Conservation (phyloP, 1,284 basidiomycete genomes). For the Tilletia caries region DNA sequence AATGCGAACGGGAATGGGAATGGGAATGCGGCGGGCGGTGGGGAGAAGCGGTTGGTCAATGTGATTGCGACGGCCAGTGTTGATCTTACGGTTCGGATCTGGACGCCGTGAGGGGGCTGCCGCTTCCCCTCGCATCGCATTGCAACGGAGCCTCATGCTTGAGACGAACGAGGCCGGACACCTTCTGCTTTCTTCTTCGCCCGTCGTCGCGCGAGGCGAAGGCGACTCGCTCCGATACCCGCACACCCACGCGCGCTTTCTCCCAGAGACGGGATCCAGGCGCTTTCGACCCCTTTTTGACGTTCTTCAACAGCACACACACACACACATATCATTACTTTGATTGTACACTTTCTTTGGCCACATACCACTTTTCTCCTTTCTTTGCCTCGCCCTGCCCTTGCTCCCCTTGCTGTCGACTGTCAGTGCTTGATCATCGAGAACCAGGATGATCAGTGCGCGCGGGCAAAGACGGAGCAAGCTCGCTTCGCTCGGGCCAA, state of each 20-base stretch:
- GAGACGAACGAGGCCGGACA: not conserved
- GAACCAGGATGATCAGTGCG: too few relatives aligned
- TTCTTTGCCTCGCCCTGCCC: not conserved
- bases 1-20: slow-evolving; percentile 9
- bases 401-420: too few relatives aligned
- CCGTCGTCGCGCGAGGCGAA: not conserved
- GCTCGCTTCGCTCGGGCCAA: slow-evolving; percentile 8
- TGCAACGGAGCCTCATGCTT: not conserved
- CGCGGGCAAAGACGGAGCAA: slow-evolving; percentile 8
- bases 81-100: slow-evolving; percentile 44
- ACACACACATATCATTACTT: too few relatives aligned
- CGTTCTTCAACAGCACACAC: not conserved
- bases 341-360: not conserved
- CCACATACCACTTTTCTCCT: not conserved
- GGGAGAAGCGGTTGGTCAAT: slow-evolving; percentile 39
- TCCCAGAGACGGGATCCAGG: too few relatives aligned
- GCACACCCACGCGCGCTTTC: not conserved
- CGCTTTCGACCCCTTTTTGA: not conserved
- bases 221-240: not conserved
- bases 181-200: not conserved
- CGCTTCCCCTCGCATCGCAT: not conserved
- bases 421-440: too few relatives aligned
- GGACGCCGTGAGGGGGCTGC: slow-evolving; percentile 43
- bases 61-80: slow-evolving; percentile 49
- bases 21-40: not conserved